A percentile compares a stretch with the other conserved stretches of the same genome.
Evolutionary conservation across 106 monocot genomes (phyloP).

Genomic region (Alisma plantagoaquatica): DNA sequence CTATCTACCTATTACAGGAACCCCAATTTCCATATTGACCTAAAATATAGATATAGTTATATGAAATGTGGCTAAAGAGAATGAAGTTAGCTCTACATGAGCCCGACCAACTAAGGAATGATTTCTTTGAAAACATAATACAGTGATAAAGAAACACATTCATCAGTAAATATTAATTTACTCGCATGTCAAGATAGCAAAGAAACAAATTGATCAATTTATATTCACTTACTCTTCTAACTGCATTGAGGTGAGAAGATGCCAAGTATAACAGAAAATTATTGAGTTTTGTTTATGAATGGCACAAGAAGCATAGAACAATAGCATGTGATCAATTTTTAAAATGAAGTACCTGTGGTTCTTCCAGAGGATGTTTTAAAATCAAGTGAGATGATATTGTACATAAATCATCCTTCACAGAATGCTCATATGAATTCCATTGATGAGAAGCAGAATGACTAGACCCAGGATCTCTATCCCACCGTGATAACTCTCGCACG

Average conservation of each 20-base stretch:
- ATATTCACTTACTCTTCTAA: too few species aligned
- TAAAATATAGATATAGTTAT: too few species aligned
- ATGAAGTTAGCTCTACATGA: too few species aligned
- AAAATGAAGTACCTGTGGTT: slow-evolving; percentile 55
- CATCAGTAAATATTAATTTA: not conserved
- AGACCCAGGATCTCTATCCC: slow-evolving; percentile 38
- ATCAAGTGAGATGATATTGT: slow-evolving; percentile 65
- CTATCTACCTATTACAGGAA: too few species aligned
- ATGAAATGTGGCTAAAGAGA: too few species aligned
- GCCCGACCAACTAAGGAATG: too few species aligned
- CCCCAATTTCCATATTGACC: too few species aligned
- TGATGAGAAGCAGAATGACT: slow-evolving; percentile 20
- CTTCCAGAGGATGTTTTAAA: slow-evolving; percentile 77
- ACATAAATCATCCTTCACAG: slow-evolving; percentile 34
- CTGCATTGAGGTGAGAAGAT: too few species aligned
- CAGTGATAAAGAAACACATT: not conserved
- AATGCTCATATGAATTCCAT: slow-evolving; percentile 28
- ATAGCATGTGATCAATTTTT: not conserved
- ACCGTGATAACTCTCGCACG: slow-evolving; percentile 43
- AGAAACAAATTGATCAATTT: not conserved
- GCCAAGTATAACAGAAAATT: too few species aligned
- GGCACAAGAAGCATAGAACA: too few species aligned
- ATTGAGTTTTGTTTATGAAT: too few species aligned
- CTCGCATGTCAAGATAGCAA: not conserved
- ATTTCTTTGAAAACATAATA: too few species aligned